Conservation (phyloP, 2,329 filamentous ascomycete genomes). For the Aspergillus bombycis region DNA sequence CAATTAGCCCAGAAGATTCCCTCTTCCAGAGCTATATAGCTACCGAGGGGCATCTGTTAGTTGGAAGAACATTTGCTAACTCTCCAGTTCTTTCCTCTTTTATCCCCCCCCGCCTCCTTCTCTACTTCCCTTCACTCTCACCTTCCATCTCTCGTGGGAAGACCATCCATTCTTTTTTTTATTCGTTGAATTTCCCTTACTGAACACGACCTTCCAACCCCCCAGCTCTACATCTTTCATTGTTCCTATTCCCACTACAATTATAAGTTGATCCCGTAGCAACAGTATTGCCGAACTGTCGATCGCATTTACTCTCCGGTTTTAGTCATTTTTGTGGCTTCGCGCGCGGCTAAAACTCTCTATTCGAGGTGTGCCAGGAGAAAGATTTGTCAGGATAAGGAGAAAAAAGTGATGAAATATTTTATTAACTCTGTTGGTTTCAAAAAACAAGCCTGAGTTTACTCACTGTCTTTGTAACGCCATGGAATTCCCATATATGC, state of each 20-base stretch:
- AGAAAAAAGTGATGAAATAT: not conserved
- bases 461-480: conserved; percentile 2
- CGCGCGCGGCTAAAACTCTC: not conserved
- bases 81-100: conserved; percentile 20
- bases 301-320: not conserved
- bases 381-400: not conserved
- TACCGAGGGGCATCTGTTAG: conserved; percentile 14
- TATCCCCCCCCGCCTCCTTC: conserved; percentile 15
- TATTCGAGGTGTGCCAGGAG: not conserved
- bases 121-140: conserved; percentile 16
- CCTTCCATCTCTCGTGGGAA: conserved; percentile 4
- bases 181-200: not conserved
- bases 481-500: conserved; percentile 44
- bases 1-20: conserved; percentile 20
- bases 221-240: not conserved
- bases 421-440: not conserved
- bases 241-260: not conserved
- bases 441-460: conserved; percentile 6
- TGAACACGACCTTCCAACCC: not conserved
- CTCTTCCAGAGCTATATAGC: conserved; percentile 14
- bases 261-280: conserved; percentile 3
- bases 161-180: conserved; percentile 13
- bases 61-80: conserved; percentile 30
- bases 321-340: not conserved
- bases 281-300: not conserved